Conservation (phyloP, 2,329 filamentous ascomycete species). For the Talaromyces marneffei region DNA sequence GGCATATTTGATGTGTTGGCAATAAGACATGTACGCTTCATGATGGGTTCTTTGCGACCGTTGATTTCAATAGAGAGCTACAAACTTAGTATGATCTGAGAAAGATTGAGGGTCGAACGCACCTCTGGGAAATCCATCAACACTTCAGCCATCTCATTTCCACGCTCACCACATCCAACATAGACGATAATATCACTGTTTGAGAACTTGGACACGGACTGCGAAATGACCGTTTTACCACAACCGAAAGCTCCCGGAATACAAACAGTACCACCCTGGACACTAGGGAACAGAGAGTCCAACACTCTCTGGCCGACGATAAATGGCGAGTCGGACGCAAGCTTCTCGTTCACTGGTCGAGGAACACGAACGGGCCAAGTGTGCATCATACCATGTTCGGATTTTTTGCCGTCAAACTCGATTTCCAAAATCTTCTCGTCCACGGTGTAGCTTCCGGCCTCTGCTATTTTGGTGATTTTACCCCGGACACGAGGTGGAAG, state of each 20-base stretch:
- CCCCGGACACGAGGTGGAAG: slow-evolving; percentile 84
- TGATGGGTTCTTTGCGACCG: slow-evolving; percentile 94
- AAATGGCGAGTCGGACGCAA: slow-evolving; percentile 82
- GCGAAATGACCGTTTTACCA: slow-evolving; percentile 98
- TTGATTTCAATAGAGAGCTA: slow-evolving; percentile 86
- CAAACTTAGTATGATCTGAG: not conserved
- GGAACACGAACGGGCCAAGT: slow-evolving; percentile 96
- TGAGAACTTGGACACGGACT: slow-evolving; percentile 98
- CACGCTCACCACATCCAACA: slow-evolving; percentile 87
- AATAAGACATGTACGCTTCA: slow-evolving; percentile 98
- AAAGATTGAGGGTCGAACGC: slow-evolving; percentile 13
- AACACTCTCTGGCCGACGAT: slow-evolving; percentile 95
- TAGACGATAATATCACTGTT: slow-evolving; percentile 99
- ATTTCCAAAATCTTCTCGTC: slow-evolving; percentile 90
- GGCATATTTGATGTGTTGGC: slow-evolving; percentile 99
- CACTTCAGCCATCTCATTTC: slow-evolving; percentile 99
- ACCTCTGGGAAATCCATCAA: slow-evolving; percentile 97
- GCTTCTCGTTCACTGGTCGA: slow-evolving; percentile 84
- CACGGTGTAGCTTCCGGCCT: slow-evolving; percentile 89
- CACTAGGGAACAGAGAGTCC: slow-evolving; percentile 91
- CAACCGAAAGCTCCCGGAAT: slow-evolving; percentile 98
- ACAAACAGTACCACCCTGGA: slow-evolving; percentile 94
- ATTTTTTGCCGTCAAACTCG: slow-evolving; percentile 95
- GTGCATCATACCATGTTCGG: slow-evolving; percentile 97
- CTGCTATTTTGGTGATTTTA: slow-evolving; percentile 83